These are phyloP conservation scores for Chaetoscypha palmicola DNA, from an alignment of 2,329 filamentous ascomycete genomes.

Conservation along the genomic window DNA sequence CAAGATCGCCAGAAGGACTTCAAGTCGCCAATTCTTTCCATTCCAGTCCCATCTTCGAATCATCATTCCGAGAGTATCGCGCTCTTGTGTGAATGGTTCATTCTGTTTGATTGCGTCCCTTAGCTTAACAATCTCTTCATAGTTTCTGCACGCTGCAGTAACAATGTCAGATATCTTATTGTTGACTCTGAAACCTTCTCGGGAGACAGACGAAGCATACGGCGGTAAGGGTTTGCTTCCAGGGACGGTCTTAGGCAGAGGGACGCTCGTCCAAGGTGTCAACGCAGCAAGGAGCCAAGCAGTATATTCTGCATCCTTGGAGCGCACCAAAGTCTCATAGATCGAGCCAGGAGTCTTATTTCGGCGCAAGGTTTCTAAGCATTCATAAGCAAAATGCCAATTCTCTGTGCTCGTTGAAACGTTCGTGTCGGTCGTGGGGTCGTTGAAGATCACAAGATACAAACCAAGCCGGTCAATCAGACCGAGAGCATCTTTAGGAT, in stretches of 20 bases:
- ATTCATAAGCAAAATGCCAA: slow-evolving; percentile 59
- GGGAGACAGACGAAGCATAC: slow-evolving; percentile 55
- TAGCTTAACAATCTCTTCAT: slow-evolving; percentile 52
- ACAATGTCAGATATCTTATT: slow-evolving; percentile 69
- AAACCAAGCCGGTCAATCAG: slow-evolving; percentile 61
- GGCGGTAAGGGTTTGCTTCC: slow-evolving; percentile 47
- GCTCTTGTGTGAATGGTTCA: slow-evolving; percentile 40
- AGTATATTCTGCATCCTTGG: slow-evolving; percentile 59
- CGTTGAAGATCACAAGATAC: slow-evolving; percentile 67
- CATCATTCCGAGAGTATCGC: slow-evolving; percentile 66
- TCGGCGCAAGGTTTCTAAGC: slow-evolving; percentile 45
- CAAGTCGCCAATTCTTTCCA: slow-evolving; percentile 60
- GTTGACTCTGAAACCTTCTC: slow-evolving; percentile 72
- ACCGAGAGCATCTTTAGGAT: slow-evolving; percentile 54
- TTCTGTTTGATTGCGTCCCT: slow-evolving; percentile 48
- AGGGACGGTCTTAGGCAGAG: slow-evolving; percentile 34
- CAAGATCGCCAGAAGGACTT: slow-evolving; percentile 61
- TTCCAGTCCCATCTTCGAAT: slow-evolving; percentile 63
- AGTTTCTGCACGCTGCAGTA: slow-evolving; percentile 55
- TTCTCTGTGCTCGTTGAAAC: slow-evolving; percentile 49
- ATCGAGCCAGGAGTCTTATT: slow-evolving; percentile 41
- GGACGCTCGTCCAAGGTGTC: slow-evolving; percentile 61
- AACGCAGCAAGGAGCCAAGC: slow-evolving; percentile 73
- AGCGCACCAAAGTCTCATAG: slow-evolving; percentile 50
- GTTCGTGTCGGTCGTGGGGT: slow-evolving; percentile 49